Evolutionary conservation across 768 basidiomycete genomes (phyloP), one percentile per base, ranked within the genome.

Genomic region (Panaeolus cyanescens): DNA sequence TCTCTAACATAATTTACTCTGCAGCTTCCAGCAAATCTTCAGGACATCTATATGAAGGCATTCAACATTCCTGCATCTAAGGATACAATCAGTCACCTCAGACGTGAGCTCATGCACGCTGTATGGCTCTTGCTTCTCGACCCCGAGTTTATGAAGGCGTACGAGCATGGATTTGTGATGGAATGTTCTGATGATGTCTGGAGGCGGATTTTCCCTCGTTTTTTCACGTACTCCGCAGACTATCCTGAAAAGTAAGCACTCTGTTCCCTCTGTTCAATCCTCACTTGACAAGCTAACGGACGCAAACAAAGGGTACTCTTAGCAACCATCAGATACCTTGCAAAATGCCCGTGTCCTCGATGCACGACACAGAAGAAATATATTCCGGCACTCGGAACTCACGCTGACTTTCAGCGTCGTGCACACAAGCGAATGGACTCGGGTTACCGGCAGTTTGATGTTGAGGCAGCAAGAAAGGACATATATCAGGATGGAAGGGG

Each of bases 151-250:
- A 59, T 68, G 42, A 20, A 71, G 6, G 74, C 71, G 0, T 76
- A 71, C 40, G 37, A 34, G 13, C 64, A 76, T 62, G 76, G 76
- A 5, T 70, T 77, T 28, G 70, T 74, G 3, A 53, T 76, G 6
- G 37, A 55, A 10, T 77, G 73, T 54, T 31, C 30, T 15, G 74
- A 77, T 62, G 68, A 69, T 2, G 62, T 75, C 8, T 13, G 32
- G 13, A 68, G 74, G 5, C 63, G 65, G 6, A 59, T 77, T 17
- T 77, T 67, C 64, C 72, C 72, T 7, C 65, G 71, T 0, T 61
- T 75, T n/a, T 71, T 76, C 54, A 74, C 73, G 0, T 75, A 75
- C 40, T 68, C 74, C 4, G 74, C 75, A 1, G 76, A 77, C 62
- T 76, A 77, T 62, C 75, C 74, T 17, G 75, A 77, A 59, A 75